Percentiles rank a stretch among this genome's conserved stretches.
Conservation (phyloP, 2,329 filamentous ascomycete genomes). For the Pestalotiopsis sp. region DNA sequence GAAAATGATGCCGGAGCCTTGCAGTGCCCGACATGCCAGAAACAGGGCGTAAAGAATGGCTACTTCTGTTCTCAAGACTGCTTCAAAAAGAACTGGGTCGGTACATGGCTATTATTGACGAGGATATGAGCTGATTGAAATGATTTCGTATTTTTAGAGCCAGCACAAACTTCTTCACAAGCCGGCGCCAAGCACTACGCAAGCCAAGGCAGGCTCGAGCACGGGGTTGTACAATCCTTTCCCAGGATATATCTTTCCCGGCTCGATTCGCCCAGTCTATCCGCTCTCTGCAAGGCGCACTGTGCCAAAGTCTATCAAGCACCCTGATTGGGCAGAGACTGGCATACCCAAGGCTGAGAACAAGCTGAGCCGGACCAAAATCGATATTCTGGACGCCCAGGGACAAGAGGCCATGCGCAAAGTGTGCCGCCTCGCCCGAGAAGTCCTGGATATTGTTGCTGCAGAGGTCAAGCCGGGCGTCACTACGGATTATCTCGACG, state of each 20-base stretch:
- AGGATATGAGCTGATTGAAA: background rate
- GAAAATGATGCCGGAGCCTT: slow-evolving; percentile 67
- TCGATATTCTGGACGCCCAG: slow-evolving; percentile 77
- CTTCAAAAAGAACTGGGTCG: slow-evolving; percentile 74
- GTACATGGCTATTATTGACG: background rate
- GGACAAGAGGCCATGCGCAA: slow-evolving; percentile 90
- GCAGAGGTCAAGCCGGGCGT: slow-evolving; percentile 85
- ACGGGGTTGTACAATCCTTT: slow-evolving; percentile 74
- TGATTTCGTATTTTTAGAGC: slow-evolving; percentile 20
- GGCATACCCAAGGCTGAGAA: slow-evolving; percentile 51
- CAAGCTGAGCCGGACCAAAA: slow-evolving; percentile 59
- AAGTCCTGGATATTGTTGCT: slow-evolving; percentile 91
- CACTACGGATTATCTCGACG: slow-evolving; percentile 93
- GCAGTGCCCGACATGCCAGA: slow-evolving; percentile 76
- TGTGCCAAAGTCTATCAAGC: slow-evolving; percentile 63
- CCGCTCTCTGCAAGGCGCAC: slow-evolving; percentile 59
- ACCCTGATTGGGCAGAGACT: slow-evolving; percentile 70
- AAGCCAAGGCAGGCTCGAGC: slow-evolving; percentile 56
- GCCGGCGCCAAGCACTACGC: slow-evolving; percentile 19
- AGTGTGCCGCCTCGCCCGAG: slow-evolving; percentile 82
- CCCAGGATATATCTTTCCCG: slow-evolving; percentile 67
- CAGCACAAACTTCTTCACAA: slow-evolving; percentile 74
- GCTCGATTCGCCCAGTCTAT: slow-evolving; percentile 67
- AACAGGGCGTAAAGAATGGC: slow-evolving; percentile 66
- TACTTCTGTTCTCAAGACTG: slow-evolving; percentile 82